Conservation (phyloP, 331 rosid species). For the Malus hybrid region DNA sequence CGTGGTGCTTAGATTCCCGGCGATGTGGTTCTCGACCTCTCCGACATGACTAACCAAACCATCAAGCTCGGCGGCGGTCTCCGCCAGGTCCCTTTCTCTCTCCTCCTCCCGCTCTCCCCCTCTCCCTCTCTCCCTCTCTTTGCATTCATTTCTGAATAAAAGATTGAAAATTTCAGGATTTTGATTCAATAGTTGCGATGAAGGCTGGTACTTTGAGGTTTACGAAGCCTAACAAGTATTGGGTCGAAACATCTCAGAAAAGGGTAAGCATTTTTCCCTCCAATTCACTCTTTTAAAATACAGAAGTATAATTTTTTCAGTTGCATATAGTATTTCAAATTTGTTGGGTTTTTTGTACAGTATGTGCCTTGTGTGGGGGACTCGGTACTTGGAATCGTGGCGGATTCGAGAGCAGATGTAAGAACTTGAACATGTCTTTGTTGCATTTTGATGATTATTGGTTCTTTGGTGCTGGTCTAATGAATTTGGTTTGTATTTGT, state of each 20-base stretch:
- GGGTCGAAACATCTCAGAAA: constrained; percentile 91
- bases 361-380: constrained; percentile 84
- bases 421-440: constrained; percentile 17
- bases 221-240: constrained; percentile 76
- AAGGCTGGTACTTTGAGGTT: constrained; percentile 77
- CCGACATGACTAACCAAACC: constrained; percentile 69
- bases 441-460: background rate
- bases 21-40: constrained; percentile 74
- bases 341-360: constrained; percentile 23
- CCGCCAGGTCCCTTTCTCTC: constrained; percentile 45
- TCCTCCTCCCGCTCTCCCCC: background rate
- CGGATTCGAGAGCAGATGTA: constrained; percentile 84
- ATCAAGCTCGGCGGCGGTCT: constrained; percentile 93
- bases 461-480: background rate
- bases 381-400: constrained; percentile 82
- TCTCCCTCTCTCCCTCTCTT: background rate
- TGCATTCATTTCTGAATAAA: background rate
- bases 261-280: constrained; percentile 37
- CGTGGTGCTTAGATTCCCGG: constrained; percentile 57
- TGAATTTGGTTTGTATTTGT: background rate
- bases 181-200: constrained; percentile 58
- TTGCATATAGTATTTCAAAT: too few relatives aligned
- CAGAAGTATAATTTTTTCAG: background rate
- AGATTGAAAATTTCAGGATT: constrained; percentile 39
- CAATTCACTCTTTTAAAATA: background rate